Base-by-base conservation (phyloP, 2,329 filamentous ascomycete genomes). In the Emergomyces pasteurianus region DNA sequence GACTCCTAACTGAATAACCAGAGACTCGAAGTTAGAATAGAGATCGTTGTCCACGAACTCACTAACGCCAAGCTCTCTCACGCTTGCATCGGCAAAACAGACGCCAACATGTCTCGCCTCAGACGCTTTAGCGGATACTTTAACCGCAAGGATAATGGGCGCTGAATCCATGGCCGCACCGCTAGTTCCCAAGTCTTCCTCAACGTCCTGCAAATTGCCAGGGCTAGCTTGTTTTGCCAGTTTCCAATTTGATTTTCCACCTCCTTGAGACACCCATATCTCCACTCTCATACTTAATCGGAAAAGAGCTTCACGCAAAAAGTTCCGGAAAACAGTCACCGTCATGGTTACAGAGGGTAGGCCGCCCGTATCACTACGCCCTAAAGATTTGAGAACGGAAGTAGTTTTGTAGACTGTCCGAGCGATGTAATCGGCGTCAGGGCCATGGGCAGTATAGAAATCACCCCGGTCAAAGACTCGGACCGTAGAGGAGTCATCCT, bases 1-100 rank as follows among this genome's bases (percentile, higher is more conserved):
- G 23, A 96, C 90, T 6, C 94, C 94, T 2, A 99, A 84, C 72
- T 99, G 95, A 66, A 99, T 99, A 58, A 99, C 83, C 21, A 99
- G 81, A 2, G 92, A 91, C 76, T 99, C 94, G 66, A 99, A 95
- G 73, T 99, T 99, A 58, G 92, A 97, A 77, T 95, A 99, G 10
- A 96, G 81, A 71, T 99, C 94, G 70, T 97, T 99, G 79, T 99
- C 94, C n/a, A 96, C 83, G 66, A 99, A 99, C 72, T 99, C 95
- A 79, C 90, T 96, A 59, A 99, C 91, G 9, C 94, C 94, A 2
- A 99, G 82, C 77, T 99, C 94, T 58, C 94, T 83, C 31, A 97
- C 92, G 66, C 90, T 96, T 0, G 95, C 94, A 78, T 99, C 94
- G 8, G 94, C 95, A 71, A 99, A 99, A 75, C 94, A 97, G 5